Percentiles rank a stretch among this genome's conserved stretches.
Evolutionary conservation across 495 filamentous ascomycete genomes (phyloP).

Genomic region (Cladorrhinum samala): DNA sequence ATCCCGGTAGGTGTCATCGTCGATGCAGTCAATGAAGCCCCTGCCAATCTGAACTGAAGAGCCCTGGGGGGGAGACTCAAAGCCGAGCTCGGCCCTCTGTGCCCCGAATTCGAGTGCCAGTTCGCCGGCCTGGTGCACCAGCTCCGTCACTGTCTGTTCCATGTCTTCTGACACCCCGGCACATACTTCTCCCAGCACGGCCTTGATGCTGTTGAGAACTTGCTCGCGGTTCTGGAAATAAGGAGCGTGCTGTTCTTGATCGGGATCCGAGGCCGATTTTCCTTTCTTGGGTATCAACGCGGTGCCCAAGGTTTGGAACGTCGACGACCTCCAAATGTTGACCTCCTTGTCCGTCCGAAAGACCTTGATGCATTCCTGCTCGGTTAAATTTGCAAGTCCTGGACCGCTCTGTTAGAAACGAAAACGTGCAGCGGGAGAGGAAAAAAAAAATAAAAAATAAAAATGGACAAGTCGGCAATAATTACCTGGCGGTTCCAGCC

Average conservation of each 20-base stretch:
- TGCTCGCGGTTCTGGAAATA: constrained; percentile 1
- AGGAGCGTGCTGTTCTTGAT: neutral
- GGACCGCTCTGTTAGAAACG: neutral
- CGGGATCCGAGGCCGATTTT: neutral
- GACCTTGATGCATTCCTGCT: constrained; percentile 1
- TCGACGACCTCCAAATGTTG: constrained; percentile 27
- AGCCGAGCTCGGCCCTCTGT: constrained; percentile 4
- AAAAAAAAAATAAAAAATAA: neutral
- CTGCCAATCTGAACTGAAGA: neutral
- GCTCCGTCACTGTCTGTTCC: neutral
- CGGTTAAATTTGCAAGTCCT: neutral
- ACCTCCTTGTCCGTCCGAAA: constrained; percentile 17
- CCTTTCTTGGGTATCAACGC: neutral
- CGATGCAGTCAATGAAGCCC: constrained; percentile 1
- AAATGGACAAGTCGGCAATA: too few species aligned
- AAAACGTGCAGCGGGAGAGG: too few species aligned
- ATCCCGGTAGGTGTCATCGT: neutral
- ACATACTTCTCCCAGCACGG: neutral
- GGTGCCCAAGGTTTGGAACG: constrained; percentile 22
- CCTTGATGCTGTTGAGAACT: neutral
- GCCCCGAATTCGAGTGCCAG: constrained; percentile 5
- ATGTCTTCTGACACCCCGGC: neutral
- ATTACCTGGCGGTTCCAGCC: neutral
- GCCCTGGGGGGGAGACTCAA: neutral
- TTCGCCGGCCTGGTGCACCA: neutral